Conservation (phyloP, 768 basidiomycete species). For the Lentinula sp. region DNA sequence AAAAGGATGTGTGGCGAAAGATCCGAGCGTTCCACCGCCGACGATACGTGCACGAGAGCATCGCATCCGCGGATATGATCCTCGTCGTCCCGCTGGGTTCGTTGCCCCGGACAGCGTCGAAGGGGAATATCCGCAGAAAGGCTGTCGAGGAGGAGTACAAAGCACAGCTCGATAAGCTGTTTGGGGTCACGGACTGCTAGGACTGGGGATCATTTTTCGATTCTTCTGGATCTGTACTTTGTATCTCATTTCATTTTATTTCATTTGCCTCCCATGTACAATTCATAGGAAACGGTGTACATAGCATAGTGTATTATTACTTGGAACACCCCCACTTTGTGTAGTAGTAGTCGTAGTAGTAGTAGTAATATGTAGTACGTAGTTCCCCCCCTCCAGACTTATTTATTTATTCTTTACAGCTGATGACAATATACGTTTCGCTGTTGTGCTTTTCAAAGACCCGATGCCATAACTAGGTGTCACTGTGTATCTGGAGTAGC, state of each 20-base stretch:
- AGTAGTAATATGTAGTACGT: too few species aligned
- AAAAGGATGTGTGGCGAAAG: conserved; percentile 68
- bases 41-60: conserved; percentile 75
- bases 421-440: too few species aligned
- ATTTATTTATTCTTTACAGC: too few species aligned
- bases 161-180: conserved; percentile 53
- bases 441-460: too few species aligned
- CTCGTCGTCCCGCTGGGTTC: conserved; percentile 55
- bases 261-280: too few species aligned
- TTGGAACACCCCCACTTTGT: too few species aligned
- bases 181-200: conserved; percentile 13
- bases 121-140: conserved; percentile 74
- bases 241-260: neutral
- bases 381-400: too few species aligned
- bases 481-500: too few species aligned
- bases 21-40: conserved; percentile 68
- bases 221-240: neutral
- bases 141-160: conserved; percentile 71
- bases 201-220: neutral
- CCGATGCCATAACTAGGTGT: too few species aligned
- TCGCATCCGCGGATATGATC: conserved; percentile 58
- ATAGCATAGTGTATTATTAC: too few species aligned
- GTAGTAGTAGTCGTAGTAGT: too few species aligned
- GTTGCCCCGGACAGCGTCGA: conserved; percentile 75
- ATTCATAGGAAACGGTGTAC: too few species aligned